Evolutionary conservation across 2,329 filamentous ascomycete species (phyloP).

Genomic region (Tympanopsis confertula): DNA sequence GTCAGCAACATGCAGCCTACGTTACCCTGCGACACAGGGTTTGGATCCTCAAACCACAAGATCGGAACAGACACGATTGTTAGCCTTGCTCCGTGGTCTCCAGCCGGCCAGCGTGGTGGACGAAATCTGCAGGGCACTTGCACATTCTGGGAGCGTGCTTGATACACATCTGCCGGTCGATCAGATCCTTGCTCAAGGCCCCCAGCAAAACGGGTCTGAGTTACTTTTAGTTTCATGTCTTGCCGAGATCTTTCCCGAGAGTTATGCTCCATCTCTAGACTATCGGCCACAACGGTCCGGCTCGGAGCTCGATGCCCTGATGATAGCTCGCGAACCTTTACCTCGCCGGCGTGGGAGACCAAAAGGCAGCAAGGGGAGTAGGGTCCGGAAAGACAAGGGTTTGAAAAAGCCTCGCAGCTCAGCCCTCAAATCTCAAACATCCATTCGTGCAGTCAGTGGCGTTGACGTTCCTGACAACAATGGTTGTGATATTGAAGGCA

Average conservation of each 20-base stretch:
- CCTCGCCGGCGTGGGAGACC: conserved; percentile 40
- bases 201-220: conserved; percentile 11
- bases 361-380: conserved; percentile 41
- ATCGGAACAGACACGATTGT: background rate
- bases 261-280: conserved; percentile 11
- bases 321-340: conserved; percentile 7
- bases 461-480: too few species aligned
- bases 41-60: too few species aligned
- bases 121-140: background rate
- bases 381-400: conserved; percentile 32
- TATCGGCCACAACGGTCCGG: conserved; percentile 10
- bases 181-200: conserved; percentile 1
- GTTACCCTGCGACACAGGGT: too few species aligned
- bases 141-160: background rate
- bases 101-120: background rate
- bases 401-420: conserved; percentile 33
- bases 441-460: too few species aligned
- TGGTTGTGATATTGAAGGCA: too few species aligned
- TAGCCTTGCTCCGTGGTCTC: background rate
- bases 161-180: background rate
- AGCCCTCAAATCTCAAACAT: too few species aligned
- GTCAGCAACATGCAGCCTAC: too few species aligned
- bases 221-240: conserved; percentile 8
- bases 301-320: conserved; percentile 6
- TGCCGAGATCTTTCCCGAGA: background rate